phyloP scores from a whole-genome alignment of 148 eudicot genomes.

The Rhododendron ovatum region DNA sequence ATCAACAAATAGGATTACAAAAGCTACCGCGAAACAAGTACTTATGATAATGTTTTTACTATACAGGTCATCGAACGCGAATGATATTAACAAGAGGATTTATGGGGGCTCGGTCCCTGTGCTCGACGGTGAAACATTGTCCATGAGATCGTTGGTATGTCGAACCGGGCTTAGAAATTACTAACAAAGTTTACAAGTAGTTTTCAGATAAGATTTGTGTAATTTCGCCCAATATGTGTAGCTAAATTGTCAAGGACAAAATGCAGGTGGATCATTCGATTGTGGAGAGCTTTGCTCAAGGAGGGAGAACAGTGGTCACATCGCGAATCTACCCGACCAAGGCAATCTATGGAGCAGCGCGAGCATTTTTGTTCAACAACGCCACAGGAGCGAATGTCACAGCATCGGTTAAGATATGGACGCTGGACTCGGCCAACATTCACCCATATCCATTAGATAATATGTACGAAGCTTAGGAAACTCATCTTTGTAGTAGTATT shows the following conservation, averaged over 20 bases:
- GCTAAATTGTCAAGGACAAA: background rate
- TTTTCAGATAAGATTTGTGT: background rate
- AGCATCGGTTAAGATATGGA: constrained; percentile 21
- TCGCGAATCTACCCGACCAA: constrained; percentile 16
- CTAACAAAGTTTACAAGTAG: background rate
- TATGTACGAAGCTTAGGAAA: too few relatives aligned
- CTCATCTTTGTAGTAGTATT: background rate
- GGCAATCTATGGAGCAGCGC: constrained; percentile 18
- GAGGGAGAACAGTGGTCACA: constrained; percentile 23
- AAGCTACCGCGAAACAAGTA: background rate
- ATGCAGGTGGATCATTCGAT: constrained; percentile 23
- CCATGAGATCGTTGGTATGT: constrained; percentile 69
- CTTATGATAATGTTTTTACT: background rate
- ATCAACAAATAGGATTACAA: background rate
- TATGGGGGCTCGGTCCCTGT: constrained; percentile 76
- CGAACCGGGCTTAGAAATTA: background rate
- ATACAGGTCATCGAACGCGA: constrained; percentile 64
- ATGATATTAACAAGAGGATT: constrained; percentile 50
- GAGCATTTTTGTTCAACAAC: constrained; percentile 12
- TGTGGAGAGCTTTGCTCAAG: constrained; percentile 25
- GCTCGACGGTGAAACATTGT: constrained; percentile 56
- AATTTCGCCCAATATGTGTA: background rate
- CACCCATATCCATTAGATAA: constrained; percentile 12
- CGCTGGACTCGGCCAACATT: constrained; percentile 18
- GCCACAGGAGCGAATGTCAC: constrained; percentile 18